Percentiles rank a stretch among this genome's conserved stretches.
Evolutionary conservation across 2,329 filamentous ascomycete species (phyloP).

Genomic region (Pseudogymnoascus verrucosus): DNA sequence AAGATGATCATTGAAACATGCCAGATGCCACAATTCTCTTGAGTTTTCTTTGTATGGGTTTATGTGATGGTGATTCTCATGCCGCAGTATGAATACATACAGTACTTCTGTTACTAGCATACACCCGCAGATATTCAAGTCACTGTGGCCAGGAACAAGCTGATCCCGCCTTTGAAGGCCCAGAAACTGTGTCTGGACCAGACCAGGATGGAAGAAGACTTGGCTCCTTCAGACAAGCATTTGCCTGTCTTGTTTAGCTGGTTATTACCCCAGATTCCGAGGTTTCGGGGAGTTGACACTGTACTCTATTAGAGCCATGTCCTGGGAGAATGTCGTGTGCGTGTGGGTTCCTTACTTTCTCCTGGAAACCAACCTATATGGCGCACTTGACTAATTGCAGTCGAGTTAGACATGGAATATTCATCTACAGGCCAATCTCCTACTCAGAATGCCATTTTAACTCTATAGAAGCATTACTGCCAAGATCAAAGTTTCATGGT

Average conservation of each 20-base stretch:
- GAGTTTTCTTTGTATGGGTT: not conserved
- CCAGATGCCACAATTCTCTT: not conserved
- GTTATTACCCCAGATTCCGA: not conserved
- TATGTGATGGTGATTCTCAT: not conserved
- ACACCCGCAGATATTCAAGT: not conserved
- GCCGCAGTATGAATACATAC: not conserved
- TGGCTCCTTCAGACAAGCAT: not conserved
- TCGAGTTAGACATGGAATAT: not conserved
- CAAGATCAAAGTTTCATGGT: not conserved
- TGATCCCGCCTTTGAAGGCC: not conserved
- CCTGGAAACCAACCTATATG: not conserved
- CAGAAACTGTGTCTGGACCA: not conserved
- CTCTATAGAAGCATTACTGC: not conserved
- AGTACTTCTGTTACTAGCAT: not conserved
- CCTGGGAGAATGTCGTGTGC: not conserved
- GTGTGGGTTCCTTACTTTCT: not conserved
- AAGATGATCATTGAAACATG: not conserved
- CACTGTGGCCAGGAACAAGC: not conserved
- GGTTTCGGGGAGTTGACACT: not conserved
- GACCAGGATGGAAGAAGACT: not conserved
- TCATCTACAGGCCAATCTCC: not conserved
- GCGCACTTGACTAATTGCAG: not conserved
- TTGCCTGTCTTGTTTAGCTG: not conserved
- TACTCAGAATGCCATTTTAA: not conserved
- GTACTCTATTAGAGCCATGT: not conserved